Base-by-base conservation (phyloP, 2,329 filamentous ascomycete genomes). In the Aspergillus sp. region DNA sequence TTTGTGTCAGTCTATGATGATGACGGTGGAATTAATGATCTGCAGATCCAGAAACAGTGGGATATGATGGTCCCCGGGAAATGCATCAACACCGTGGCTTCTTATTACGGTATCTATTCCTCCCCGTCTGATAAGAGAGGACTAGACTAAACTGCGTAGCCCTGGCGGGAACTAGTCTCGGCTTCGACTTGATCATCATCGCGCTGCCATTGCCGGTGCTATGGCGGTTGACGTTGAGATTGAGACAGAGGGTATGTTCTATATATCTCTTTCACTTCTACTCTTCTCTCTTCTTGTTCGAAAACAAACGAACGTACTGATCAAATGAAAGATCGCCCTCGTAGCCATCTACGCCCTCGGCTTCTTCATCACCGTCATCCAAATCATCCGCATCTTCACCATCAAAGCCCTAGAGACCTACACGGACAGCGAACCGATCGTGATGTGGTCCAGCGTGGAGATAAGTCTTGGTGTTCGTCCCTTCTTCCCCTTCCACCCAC, bases 361-460 rank as follows among this genome's bases (percentile, higher is more conserved):
- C n/a, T 69, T 80, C 54, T 83, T 84, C 70, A 77, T 84, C 49
- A 82, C 79, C 5, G 62, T 81, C 51, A 81, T 83, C 57, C 81
- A 84, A 63, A 77, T 82, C 57, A 75, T 84, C 60, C 81, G 81
- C 14, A 80, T 84, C 58, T 75, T 79, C 57, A 82, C 78, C n/a
- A 78, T 84, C 61, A 72, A 73, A 42, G 75, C 71, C 14, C 74
- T 83, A 3, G 63, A 67, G 32, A 79, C 78, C 65, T 80, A 80
- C 59, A 75, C 79, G 36, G 79, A 84, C 67, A 80, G 76, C 2
- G 71, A 77, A 5, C 60, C 67, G 1, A 67, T 78, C 22, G 76
- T 82, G 53, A 71, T 77, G 36, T 82, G 80, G 80, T 82, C 80
- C 0, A 70, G 73, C 12, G 65, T 82, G n/a, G 80, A 82, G 63